Conservation (phyloP, 208 protist genomes). For the Angomonas ambiguus region DNA sequence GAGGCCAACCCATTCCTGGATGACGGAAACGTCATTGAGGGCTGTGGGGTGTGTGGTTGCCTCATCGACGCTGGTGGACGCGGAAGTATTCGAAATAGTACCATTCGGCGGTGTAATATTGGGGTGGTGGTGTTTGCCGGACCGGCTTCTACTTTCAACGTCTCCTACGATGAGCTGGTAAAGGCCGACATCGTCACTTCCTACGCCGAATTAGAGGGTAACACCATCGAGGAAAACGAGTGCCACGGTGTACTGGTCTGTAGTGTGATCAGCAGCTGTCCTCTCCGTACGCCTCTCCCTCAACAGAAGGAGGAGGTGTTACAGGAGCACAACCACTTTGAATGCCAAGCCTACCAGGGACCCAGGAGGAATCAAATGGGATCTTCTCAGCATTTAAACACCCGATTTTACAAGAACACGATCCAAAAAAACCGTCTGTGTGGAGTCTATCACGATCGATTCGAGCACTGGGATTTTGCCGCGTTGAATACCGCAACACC, state of each 20-base stretch:
- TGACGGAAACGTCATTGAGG: conserved; percentile 53
- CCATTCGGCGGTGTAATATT: conserved; percentile 35
- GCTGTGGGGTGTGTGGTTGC: conserved; percentile 55
- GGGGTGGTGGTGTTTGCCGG: conserved; percentile 66
- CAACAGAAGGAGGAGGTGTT: background rate
- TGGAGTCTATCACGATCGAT: conserved; percentile 82
- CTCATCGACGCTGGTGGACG: conserved; percentile 61
- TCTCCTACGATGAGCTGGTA: conserved; percentile 37
- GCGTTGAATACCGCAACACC: conserved; percentile 11
- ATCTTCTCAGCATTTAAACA: conserved; percentile 29
- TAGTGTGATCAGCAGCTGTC: conserved; percentile 40
- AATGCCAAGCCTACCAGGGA: conserved; percentile 10
- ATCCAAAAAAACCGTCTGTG: conserved; percentile 71
- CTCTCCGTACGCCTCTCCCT: conserved; percentile 29
- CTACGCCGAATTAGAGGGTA: conserved; percentile 47
- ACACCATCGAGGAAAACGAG: conserved; percentile 70
- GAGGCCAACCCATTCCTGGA: conserved; percentile 42
- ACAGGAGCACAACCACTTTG: conserved; percentile 13
- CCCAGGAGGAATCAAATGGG: conserved; percentile 8
- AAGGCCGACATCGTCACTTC: conserved; percentile 33
- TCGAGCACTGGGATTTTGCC: conserved; percentile 55
- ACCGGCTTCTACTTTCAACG: conserved; percentile 34
- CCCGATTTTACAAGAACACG: conserved; percentile 51
- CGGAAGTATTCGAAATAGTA: conserved; percentile 25
- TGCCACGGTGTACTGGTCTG: conserved; percentile 74